Base-by-base conservation (phyloP, 495 filamentous ascomycete genomes). In the Penicillium goetzii region DNA sequence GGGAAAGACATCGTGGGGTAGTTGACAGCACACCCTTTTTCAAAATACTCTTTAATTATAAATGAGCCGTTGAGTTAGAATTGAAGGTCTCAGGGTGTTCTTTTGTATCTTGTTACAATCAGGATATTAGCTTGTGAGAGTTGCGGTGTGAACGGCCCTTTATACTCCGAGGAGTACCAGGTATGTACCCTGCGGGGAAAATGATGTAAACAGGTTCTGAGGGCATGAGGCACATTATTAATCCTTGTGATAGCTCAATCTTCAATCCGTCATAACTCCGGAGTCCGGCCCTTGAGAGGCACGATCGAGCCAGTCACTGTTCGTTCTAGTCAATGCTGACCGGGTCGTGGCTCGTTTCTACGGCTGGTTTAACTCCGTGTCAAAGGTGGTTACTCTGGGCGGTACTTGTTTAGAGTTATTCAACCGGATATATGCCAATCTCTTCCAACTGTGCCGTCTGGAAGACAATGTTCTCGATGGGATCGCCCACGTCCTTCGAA, bases 141-240 rank as follows among this genome's bases (percentile, higher is more conserved):
- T 52, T 52, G 58, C 32, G 45, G 30, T 28, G 28, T 28, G 14
- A 10, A 5, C 11, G 2, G 21, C 45, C 19, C 15, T 59, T 36
- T 51, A 59, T 59, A 51, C n/a, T 9, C 40, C 26, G 2, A 4
- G n/a, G 11, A 8, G 26, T 32, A 32, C 9, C 30, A 4, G n/a
- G n/a, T n/a, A 57, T 8, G 14, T 19, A 10, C 17, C 15, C 38
- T 61, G 50, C 50, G 50, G 50, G 59, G 34, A 45, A 45, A 55
- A 61, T 61, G 50, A 55, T 61, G 50, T 61, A 61, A 54, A 55
- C 52, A 36, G 33, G 21, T 38, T 32, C 4, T 41, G 12, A 19
- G 15, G 19, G 34, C n/a, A 10, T 15, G 15, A 43, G 10, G 2
- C 8, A 25, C 19, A 61, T 61, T 61, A 61, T 55, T 61, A 61